A percentile compares a stretch with the other conserved stretches of the same genome.
Evolutionary conservation across 441 rosid genomes (phyloP).

Genomic region (Sinapis alba): DNA sequence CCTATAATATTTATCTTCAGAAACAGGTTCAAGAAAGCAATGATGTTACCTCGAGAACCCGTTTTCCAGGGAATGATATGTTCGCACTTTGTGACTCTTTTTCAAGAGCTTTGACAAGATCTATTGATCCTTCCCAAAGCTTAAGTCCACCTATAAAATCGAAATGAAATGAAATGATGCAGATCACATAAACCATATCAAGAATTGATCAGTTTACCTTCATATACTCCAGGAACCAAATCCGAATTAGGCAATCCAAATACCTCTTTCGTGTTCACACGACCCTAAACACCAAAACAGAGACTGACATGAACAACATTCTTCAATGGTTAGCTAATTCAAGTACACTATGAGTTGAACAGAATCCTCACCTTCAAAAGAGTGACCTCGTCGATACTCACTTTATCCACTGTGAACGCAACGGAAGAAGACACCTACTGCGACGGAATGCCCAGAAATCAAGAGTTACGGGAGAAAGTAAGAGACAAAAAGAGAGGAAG

Average conservation of each 20-base stretch:
- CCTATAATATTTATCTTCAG: too few relatives aligned
- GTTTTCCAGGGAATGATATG: conserved; percentile 63
- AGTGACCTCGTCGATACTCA: conserved; percentile 59
- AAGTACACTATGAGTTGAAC: background rate
- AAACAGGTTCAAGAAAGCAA: background rate
- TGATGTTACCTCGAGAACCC: conserved; percentile 78
- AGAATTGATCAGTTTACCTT: conserved; percentile 52
- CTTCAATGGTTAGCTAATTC: background rate
- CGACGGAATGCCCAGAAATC: conserved; percentile 13
- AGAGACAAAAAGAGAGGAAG: background rate
- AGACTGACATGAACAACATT: conserved; percentile 2
- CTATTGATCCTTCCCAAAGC: conserved; percentile 96
- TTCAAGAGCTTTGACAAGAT: conserved; percentile 78
- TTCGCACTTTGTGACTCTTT: conserved; percentile 55
- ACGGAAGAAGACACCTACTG: conserved; percentile 55
- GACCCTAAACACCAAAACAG: conserved; percentile 53
- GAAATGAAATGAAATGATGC: background rate
- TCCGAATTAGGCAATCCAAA: conserved; percentile 85
- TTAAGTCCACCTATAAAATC: conserved; percentile 70
- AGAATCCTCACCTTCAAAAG: conserved; percentile 62
- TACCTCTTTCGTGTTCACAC: conserved; percentile 83
- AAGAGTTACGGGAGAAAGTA: background rate
- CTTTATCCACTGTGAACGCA: conserved; percentile 53
- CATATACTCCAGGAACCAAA: conserved; percentile 92
- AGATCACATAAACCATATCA: conserved; percentile 6